phyloP scores from a whole-genome alignment of 345 rosid genomes.

The Eucalyptus erythrocorys region DNA sequence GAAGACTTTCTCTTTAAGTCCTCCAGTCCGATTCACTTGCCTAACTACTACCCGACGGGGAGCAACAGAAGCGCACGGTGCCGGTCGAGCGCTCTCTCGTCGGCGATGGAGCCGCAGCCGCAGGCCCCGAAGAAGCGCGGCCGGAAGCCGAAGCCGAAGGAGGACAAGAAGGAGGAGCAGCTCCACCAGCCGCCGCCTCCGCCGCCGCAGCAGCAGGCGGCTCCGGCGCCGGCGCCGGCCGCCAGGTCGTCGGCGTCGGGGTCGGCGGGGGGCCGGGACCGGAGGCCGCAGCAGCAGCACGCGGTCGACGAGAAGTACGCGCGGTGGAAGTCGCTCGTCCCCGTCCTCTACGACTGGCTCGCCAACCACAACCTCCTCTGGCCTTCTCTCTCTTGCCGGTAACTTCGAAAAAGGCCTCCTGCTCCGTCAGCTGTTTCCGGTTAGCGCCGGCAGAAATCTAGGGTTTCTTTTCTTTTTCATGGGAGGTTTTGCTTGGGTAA shows the following conservation, averaged over 20 bases:
- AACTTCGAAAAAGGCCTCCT: background rate
- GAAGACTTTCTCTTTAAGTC: background rate
- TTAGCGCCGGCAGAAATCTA: background rate
- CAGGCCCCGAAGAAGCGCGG: slow-evolving; percentile 72
- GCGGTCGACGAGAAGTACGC: slow-evolving; percentile 80
- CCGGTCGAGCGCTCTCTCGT: background rate
- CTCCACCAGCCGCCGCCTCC: background rate
- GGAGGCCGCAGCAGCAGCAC: slow-evolving; percentile 21
- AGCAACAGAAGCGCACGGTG: background rate
- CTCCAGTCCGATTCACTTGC: background rate
- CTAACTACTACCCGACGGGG: background rate
- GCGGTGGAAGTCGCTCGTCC: slow-evolving; percentile 93
- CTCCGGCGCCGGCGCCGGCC: slow-evolving; percentile 13
- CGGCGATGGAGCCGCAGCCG: slow-evolving; percentile 23
- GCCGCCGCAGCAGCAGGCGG: background rate
- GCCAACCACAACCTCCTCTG: slow-evolving; percentile 98
- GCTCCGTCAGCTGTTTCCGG: background rate
- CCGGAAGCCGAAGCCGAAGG: slow-evolving; percentile 83
- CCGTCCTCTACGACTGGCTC: slow-evolving; percentile 97
- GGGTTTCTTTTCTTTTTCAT: background rate
- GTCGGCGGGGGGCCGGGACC: slow-evolving; percentile 15
- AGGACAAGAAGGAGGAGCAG: slow-evolving; percentile 38
- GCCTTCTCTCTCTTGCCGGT: slow-evolving; percentile 99
- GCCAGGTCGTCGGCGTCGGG: background rate
- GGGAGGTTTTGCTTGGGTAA: background rate